These are phyloP conservation scores for Alloascoidea hylecoeti DNA, from an alignment of 805 yeast species.

Conservation along the genomic window DNA sequence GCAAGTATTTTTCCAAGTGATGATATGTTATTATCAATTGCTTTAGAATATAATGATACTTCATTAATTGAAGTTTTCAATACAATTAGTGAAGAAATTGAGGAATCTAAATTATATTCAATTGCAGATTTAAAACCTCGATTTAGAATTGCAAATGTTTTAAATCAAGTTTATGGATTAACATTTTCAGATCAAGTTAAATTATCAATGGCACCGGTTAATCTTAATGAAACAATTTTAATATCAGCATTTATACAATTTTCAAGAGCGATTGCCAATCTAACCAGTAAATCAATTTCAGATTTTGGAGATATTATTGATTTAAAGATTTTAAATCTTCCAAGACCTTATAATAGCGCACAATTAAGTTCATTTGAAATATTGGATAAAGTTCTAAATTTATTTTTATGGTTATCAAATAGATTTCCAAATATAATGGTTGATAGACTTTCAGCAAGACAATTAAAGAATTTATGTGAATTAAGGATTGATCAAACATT, in stretches of 20 bases:
- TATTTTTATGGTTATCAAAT: conserved; percentile 78
- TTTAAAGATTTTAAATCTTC: conserved; percentile 6
- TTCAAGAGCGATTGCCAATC: too few relatives aligned
- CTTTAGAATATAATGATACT: conserved; percentile 43
- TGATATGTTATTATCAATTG: conserved; percentile 49
- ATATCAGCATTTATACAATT: conserved; percentile 30
- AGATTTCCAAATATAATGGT: conserved; percentile 74
- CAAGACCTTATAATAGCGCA: conserved; percentile 5
- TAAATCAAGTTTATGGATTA: conserved; percentile 26
- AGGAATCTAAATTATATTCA: conserved; percentile 16
- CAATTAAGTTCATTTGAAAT: conserved; percentile 8
- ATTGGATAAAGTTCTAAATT: conserved; percentile 7
- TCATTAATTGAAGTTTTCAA: conserved; percentile 30
- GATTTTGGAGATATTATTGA: conserved; percentile 29
- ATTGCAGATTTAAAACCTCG: conserved; percentile 25
- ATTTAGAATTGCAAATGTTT: conserved; percentile 25
- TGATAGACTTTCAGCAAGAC: conserved; percentile 61
- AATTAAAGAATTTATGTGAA: conserved; percentile 59
- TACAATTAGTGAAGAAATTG: conserved; percentile 29
- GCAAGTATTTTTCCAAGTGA: conserved; percentile 80
- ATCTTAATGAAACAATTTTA: conserved; percentile 20
- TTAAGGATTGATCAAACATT: conserved; percentile 38
- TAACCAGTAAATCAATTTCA: conserved; percentile 45
- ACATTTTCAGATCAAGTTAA: conserved; percentile 42
- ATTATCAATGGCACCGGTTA: conserved; percentile 51